Evolutionary conservation across 1,284 basidiomycete genomes (phyloP).

Genomic region (Fomitopsis palustris): DNA sequence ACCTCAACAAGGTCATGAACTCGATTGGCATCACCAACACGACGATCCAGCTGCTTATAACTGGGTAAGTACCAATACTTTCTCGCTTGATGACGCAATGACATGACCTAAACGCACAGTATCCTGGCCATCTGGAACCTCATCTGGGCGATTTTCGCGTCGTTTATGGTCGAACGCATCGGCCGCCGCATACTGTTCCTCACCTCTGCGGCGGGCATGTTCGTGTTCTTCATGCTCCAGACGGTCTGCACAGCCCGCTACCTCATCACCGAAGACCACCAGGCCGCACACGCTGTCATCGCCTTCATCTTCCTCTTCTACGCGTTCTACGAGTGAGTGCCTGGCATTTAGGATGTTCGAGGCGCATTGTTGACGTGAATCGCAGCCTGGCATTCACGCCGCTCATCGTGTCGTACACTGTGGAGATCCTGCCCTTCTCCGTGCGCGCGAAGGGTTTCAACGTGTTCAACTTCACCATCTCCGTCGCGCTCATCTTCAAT

Average conservation of each 20-base stretch:
- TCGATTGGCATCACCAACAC: slow-evolving; percentile 66
- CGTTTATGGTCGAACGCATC: slow-evolving; percentile 53
- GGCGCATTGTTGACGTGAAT: slow-evolving; percentile 4
- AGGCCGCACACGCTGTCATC: slow-evolving; percentile 64
- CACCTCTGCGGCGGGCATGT: slow-evolving; percentile 60
- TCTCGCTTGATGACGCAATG: slow-evolving; percentile 19
- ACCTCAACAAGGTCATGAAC: slow-evolving; percentile 68
- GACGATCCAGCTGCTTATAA: slow-evolving; percentile 47
- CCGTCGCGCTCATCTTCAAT: slow-evolving; percentile 70
- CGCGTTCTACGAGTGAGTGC: slow-evolving; percentile 55
- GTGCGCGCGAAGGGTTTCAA: slow-evolving; percentile 80
- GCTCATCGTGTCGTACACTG: slow-evolving; percentile 70
- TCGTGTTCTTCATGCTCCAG: slow-evolving; percentile 66
- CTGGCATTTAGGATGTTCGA: no score
- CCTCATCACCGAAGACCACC: slow-evolving; percentile 35
- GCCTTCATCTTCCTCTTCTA: slow-evolving; percentile 79
- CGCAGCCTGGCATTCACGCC: slow-evolving; percentile 67
- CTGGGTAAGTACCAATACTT: slow-evolving; percentile 25
- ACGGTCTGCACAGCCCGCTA: slow-evolving; percentile 71
- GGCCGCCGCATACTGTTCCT: slow-evolving; percentile 69
- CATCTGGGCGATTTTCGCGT: slow-evolving; percentile 55
- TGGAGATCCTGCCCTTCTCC: slow-evolving; percentile 70
- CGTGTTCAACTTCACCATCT: slow-evolving; percentile 66
- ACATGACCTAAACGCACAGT: slow-evolving; percentile 18
- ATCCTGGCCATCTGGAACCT: slow-evolving; percentile 75